Conservation (phyloP, 768 basidiomycete genomes). For the Epithele typhae region DNA sequence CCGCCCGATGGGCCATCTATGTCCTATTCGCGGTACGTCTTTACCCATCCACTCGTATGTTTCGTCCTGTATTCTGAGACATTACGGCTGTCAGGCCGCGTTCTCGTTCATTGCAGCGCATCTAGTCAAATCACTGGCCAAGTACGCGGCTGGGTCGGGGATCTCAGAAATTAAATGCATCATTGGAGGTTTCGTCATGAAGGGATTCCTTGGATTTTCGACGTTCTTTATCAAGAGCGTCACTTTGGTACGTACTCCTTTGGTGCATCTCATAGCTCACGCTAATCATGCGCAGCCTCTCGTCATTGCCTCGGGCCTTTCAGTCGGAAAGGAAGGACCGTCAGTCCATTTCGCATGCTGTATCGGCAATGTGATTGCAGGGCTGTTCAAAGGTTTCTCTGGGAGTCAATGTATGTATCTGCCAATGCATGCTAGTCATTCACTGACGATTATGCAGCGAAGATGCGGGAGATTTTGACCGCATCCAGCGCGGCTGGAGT, state of each 20-base stretch:
- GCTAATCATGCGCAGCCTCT: slow-evolving; percentile 58
- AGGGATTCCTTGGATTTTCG: slow-evolving; percentile 85
- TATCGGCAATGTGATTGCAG: slow-evolving; percentile 86
- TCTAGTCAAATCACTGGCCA: slow-evolving; percentile 84
- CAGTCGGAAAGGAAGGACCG: slow-evolving; percentile 97
- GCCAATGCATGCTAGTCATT: background rate
- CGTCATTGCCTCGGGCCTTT: slow-evolving; percentile 94
- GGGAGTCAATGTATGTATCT: slow-evolving; percentile 74
- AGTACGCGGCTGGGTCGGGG: slow-evolving; percentile 95
- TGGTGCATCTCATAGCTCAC: slow-evolving; percentile 7
- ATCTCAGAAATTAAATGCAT: slow-evolving; percentile 99
- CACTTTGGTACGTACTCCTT: slow-evolving; percentile 68
- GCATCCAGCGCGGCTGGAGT: slow-evolving; percentile 98
- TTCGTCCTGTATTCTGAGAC: background rate
- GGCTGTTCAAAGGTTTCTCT: slow-evolving; percentile 75
- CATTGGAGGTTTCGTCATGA: slow-evolving; percentile 94
- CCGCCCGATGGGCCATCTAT: slow-evolving; percentile 81
- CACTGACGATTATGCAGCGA: slow-evolving; percentile 38
- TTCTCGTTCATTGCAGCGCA: slow-evolving; percentile 89
- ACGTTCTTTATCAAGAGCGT: slow-evolving; percentile 94
- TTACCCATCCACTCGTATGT: background rate
- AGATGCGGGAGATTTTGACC: slow-evolving; percentile 87
- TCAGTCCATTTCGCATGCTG: slow-evolving; percentile 97
- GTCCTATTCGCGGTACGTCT: slow-evolving; percentile 80
- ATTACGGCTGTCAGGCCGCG: slow-evolving; percentile 43